Conservation (phyloP, 495 filamentous ascomycete genomes). For the Penicillium samsonianum region DNA sequence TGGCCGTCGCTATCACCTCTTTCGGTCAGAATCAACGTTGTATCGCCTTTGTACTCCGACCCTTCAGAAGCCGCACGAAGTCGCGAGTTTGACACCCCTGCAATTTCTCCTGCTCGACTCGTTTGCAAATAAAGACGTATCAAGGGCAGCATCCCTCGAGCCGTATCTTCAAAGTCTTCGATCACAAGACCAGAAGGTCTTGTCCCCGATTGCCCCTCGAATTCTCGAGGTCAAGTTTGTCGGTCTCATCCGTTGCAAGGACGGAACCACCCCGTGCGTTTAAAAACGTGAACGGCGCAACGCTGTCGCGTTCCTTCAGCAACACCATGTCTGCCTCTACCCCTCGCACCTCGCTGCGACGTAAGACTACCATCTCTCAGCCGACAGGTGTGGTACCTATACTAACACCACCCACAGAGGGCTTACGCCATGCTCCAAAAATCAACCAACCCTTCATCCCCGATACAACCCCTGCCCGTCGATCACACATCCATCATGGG, state of each 20-base stretch:
- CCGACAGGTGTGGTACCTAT: background rate
- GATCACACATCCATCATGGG: slow-evolving; percentile 38
- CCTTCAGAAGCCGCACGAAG: background rate
- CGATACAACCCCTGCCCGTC: slow-evolving; percentile 44
- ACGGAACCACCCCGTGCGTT: background rate
- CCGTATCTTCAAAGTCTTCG: background rate
- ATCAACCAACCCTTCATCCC: slow-evolving; percentile 51
- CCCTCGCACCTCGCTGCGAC: slow-evolving; percentile 32
- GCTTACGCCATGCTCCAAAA: slow-evolving; percentile 49
- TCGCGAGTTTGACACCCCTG: background rate
- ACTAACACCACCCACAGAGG: slow-evolving; percentile 38
- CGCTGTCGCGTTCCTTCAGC: slow-evolving; percentile 1
- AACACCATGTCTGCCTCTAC: slow-evolving; percentile 30
- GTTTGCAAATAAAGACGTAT: slow-evolving; percentile 1
- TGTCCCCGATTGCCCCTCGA: background rate
- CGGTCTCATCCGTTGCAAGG: background rate
- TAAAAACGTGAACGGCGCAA: background rate
- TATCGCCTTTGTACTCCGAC: background rate
- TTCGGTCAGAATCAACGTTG: background rate
- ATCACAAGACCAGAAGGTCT: background rate
- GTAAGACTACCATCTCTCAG: slow-evolving; percentile 17
- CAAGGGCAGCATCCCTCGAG: slow-evolving; percentile 11
- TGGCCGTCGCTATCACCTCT: background rate
- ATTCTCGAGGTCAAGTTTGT: background rate
- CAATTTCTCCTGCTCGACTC: background rate